A percentile compares a stretch with the other conserved stretches of the same genome.
Evolutionary conservation across 2,329 filamentous ascomycete genomes (phyloP).

Genomic region (Aureobasidium sp.): DNA sequence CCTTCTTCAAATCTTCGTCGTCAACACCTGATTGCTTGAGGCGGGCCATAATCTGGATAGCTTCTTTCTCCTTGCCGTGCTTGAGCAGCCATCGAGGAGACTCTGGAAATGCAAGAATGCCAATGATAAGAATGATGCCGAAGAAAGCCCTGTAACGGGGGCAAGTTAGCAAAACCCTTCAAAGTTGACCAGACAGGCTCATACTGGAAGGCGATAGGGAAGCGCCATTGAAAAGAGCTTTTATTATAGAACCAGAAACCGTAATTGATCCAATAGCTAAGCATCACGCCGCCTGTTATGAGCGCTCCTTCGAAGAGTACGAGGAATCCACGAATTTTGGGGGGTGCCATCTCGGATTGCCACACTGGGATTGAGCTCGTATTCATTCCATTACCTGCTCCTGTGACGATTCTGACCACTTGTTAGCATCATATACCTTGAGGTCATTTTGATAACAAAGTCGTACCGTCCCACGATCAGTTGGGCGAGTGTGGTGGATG

Average conservation of each 20-base stretch:
- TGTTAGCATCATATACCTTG: too few relatives aligned
- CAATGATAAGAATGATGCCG: constrained; percentile 41
- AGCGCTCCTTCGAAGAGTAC: constrained; percentile 31
- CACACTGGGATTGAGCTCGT: constrained; percentile 33
- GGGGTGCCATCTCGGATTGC: constrained; percentile 32
- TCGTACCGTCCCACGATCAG: constrained; percentile 29
- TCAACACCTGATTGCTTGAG: constrained; percentile 44
- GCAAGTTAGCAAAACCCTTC: not conserved
- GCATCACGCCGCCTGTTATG: constrained; percentile 29
- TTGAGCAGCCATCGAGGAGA: constrained; percentile 40
- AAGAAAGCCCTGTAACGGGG: constrained; percentile 32
- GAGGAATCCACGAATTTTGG: constrained; percentile 31
- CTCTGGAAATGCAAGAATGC: constrained; percentile 41
- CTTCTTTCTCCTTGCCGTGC: constrained; percentile 41
- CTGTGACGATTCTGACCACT: constrained; percentile 33
- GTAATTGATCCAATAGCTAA: constrained; percentile 34
- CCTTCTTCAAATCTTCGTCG: constrained; percentile 49
- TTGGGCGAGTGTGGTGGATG: constrained; percentile 28
- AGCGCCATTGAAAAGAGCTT: constrained; percentile 44
- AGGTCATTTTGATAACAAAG: too few relatives aligned
- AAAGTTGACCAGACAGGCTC: too few relatives aligned
- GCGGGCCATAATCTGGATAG: constrained; percentile 44
- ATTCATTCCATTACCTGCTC: constrained; percentile 31
- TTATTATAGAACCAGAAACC: constrained; percentile 49
- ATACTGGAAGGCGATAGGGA: constrained; percentile 47